A percentile compares a stretch with the other conserved stretches of the same genome.
These are phyloP conservation scores for Penicillium paneum DNA, from an alignment of 2,329 filamentous ascomycete species.

Conservation along the genomic window DNA sequence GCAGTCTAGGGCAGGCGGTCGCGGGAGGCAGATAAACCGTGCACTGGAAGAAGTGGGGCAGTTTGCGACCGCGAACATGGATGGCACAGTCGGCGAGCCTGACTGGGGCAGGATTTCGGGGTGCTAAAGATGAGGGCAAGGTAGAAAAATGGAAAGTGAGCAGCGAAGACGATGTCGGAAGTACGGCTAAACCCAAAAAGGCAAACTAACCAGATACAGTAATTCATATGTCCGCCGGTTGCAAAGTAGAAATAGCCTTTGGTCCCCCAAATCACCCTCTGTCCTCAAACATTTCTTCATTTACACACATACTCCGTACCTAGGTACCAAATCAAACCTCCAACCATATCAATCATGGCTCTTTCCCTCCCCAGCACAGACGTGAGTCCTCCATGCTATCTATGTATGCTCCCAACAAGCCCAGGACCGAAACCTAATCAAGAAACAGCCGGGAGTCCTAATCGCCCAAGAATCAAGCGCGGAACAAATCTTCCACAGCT, in stretches of 20 bases:
- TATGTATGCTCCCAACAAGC: not conserved
- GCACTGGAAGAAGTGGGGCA: too few species aligned
- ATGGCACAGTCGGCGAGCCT: too few species aligned
- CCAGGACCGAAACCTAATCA: not conserved
- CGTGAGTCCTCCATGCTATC: constrained; percentile 16
- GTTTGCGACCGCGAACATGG: too few species aligned
- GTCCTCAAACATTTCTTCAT: not conserved
- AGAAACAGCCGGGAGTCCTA: constrained; percentile 27
- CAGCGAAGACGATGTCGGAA: too few species aligned
- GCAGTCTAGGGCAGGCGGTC: too few species aligned
- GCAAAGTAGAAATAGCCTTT: not conserved
- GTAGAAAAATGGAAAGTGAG: too few species aligned
- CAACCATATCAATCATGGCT: constrained; percentile 22
- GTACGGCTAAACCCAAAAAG: too few species aligned
- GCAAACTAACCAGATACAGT: too few species aligned
- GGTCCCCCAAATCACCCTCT: not conserved
- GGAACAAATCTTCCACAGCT: constrained; percentile 33
- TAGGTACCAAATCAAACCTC: not conserved
- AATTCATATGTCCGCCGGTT: too few species aligned
- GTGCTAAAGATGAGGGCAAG: too few species aligned
- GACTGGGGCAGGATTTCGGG: too few species aligned
- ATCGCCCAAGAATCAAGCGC: constrained; percentile 31
- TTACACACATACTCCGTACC: not conserved
- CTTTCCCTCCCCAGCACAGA: constrained; percentile 32
- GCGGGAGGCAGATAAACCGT: too few species aligned